A percentile compares a stretch with the other conserved stretches of the same genome.
Conservation (phyloP, 2,329 filamentous ascomycete genomes). For the Diaporthe amygdali region DNA sequence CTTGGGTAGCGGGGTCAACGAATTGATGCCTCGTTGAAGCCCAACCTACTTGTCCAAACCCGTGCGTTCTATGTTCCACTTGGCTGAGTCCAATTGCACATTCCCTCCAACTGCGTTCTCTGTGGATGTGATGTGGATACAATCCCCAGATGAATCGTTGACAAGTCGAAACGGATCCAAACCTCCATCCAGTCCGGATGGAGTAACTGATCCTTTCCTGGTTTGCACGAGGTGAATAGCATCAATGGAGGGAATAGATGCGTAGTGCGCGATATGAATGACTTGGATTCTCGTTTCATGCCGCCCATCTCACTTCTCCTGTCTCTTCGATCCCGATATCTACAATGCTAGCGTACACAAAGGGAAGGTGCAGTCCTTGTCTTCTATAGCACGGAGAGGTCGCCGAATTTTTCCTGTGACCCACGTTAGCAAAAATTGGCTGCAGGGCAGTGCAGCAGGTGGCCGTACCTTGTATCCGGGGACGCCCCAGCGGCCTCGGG, state of each 20-base stretch:
- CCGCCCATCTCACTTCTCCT: constrained; percentile 24
- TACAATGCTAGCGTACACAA: constrained; percentile 75
- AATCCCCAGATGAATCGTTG: background rate
- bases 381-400: constrained; percentile 89
- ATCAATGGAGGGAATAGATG: background rate
- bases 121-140: background rate
- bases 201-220: background rate
- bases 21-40: background rate
- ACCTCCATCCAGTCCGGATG: no score
- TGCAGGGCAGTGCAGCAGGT: background rate
- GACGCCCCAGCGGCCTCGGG: constrained; percentile 97
- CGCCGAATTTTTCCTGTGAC: constrained; percentile 94
- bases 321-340: constrained; percentile 54
- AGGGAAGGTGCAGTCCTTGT: constrained; percentile 49
- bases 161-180: background rate
- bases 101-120: background rate
- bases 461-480: constrained; percentile 94
- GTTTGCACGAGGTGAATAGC: background rate
- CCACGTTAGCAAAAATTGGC: constrained; percentile 48
- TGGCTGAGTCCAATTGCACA: background rate
- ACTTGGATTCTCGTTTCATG: constrained; percentile 14
- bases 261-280: background rate
- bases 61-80: background rate
- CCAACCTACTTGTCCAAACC: background rate
- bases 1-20: constrained; percentile 39